Evolutionary conservation across 2,329 filamentous ascomycete genomes (phyloP).

Genomic region (Colletotrichum musae): DNA sequence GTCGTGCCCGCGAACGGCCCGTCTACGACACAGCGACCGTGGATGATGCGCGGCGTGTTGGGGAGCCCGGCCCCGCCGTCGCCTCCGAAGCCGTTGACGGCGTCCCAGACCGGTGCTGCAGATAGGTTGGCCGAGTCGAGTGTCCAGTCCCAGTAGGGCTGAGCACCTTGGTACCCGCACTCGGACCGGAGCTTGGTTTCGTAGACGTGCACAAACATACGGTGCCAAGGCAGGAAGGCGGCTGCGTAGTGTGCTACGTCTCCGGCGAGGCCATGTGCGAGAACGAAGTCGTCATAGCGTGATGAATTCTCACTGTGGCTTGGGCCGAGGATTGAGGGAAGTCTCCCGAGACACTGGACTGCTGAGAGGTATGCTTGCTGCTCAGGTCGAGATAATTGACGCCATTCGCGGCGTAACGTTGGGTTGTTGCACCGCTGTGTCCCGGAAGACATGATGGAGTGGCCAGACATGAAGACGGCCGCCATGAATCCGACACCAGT

Average conservation of each 20-base stretch:
- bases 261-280: slow-evolving; percentile 1
- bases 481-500: not conserved
- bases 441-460: not conserved
- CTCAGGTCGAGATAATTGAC: not conserved
- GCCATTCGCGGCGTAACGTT: not conserved
- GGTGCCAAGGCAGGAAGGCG: slow-evolving; percentile 49
- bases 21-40: not conserved
- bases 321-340: not conserved
- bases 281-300: slow-evolving; percentile 4
- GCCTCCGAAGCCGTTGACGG: not conserved
- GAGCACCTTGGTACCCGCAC: slow-evolving; percentile 54
- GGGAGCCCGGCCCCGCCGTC: not conserved
- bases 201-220: slow-evolving; percentile 50
- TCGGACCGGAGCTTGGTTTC: slow-evolving; percentile 49
- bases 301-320: not conserved
- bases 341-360: slow-evolving; percentile 3
- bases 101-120: not conserved
- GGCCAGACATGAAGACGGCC: not conserved
- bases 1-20: not conserved
- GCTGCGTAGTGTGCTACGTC: slow-evolving; percentile 1
- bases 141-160: slow-evolving; percentile 63
- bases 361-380: slow-evolving; percentile 6
- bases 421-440: not conserved
- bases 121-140: slow-evolving; percentile 42
- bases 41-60: not conserved